Conservation (phyloP, 768 basidiomycete genomes). For the Tubosaeta sp. region DNA sequence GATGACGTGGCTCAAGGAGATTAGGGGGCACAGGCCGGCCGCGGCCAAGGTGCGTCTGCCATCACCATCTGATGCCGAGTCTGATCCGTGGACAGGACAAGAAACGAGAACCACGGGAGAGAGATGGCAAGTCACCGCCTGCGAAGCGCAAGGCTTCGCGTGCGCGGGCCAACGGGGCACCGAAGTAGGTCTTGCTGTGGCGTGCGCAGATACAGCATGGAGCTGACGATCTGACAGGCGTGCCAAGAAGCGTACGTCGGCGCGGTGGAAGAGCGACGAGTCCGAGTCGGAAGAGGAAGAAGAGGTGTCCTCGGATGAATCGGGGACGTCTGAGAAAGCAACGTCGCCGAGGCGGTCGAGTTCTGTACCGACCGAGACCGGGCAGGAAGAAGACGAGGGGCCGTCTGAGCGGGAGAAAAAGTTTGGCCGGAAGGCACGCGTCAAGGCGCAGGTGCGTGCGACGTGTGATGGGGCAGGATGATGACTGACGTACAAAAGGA, state of each 20-base stretch:
- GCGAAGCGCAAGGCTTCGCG: conserved; percentile 52
- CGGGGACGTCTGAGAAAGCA: conserved; percentile 35
- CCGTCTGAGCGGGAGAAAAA: conserved; percentile 32
- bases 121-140: conserved; percentile 45
- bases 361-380: conserved; percentile 40
- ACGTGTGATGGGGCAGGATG: neutral
- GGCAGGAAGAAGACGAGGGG: conserved; percentile 24
- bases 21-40: conserved; percentile 35
- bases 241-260: conserved; percentile 25
- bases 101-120: conserved; percentile 36
- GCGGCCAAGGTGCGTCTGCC: conserved; percentile 25
- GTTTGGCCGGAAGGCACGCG: conserved; percentile 37
- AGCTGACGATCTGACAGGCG: conserved; percentile 18
- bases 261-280: conserved; percentile 31
- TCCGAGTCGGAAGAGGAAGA: conserved; percentile 33
- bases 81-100: conserved; percentile 31
- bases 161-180: conserved; percentile 23
- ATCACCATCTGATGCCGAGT: neutral
- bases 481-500: conserved; percentile 18
- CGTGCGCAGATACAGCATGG: neutral
- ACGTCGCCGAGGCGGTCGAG: conserved; percentile 22
- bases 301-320: conserved; percentile 17
- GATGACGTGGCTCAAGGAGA: conserved; percentile 52
- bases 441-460: conserved; percentile 36
- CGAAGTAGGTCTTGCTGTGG: conserved; percentile 19